A percentile compares a stretch with the other conserved stretches of the same genome.
These are phyloP conservation scores for Microbotryum violaceum DNA, from an alignment of 1,284 basidiomycete genomes.

Conservation along the genomic window DNA sequence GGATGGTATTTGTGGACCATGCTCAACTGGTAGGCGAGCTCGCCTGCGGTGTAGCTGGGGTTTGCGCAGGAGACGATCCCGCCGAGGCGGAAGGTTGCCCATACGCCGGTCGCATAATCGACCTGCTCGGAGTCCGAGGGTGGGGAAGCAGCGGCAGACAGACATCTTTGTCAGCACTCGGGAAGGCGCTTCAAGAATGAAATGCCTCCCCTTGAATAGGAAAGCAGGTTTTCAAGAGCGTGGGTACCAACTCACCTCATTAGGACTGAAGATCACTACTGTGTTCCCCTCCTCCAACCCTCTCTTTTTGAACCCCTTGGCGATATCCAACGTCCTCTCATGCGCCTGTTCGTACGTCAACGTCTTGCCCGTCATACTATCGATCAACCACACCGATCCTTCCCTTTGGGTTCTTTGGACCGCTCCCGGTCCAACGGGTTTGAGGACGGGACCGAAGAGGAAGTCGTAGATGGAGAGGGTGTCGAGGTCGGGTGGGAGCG, in stretches of 20 bases:
- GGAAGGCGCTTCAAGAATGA: no score
- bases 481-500: slow-evolving; percentile 3
- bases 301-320: slow-evolving; percentile 10
- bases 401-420: neutral
- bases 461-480: slow-evolving; percentile 21
- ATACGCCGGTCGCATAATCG: slow-evolving; percentile 62
- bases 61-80: slow-evolving; percentile 65
- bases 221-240: neutral
- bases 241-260: slow-evolving; percentile 11
- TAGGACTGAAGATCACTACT: slow-evolving; percentile 15
- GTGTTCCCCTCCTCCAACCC: slow-evolving; percentile 7
- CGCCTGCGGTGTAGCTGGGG: slow-evolving; percentile 58
- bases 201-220: no score
- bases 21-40: slow-evolving; percentile 46
- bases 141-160: neutral
- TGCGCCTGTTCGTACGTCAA: slow-evolving; percentile 10
- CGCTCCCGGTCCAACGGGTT: neutral
- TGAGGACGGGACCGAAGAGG: slow-evolving; percentile 8
- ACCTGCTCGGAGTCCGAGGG: slow-evolving; percentile 1
- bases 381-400: slow-evolving; percentile 19
- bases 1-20: slow-evolving; percentile 51
- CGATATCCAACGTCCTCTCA: slow-evolving; percentile 10
- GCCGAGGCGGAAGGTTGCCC: slow-evolving; percentile 66
- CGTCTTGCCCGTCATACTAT: slow-evolving; percentile 1
- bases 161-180: neutral